phyloP scores from a whole-genome alignment of 257 asterid species.

The Nicotiana tabacum region DNA sequence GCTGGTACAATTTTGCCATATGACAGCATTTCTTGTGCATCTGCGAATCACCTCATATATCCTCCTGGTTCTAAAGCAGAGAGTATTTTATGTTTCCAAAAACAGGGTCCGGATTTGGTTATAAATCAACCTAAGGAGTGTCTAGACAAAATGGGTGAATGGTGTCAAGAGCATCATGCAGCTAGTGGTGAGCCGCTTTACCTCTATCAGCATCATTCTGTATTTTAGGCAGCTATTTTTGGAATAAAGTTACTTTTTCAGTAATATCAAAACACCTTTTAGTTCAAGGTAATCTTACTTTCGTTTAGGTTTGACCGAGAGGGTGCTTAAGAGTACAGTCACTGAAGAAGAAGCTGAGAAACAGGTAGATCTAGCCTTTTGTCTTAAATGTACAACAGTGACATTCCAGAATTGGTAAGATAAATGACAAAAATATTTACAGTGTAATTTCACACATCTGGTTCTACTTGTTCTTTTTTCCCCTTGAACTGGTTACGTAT shows the following conservation, averaged over 20 bases:
- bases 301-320: conserved; percentile 68
- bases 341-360: conserved; percentile 81
- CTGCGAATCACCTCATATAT: not conserved
- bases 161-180: conserved; percentile 91
- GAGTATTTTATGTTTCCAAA: not conserved
- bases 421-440: not conserved
- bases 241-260: not conserved
- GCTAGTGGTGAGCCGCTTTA: conserved; percentile 61
- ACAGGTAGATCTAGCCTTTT: conserved; percentile 45
- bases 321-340: conserved; percentile 66
- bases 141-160: conserved; percentile 80
- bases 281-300: not conserved
- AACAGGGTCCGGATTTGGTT: conserved; percentile 86
- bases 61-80: not conserved
- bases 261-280: not conserved
- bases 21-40: not conserved
- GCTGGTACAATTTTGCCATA: not conserved
- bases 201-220: not conserved
- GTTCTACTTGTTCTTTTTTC: not conserved
- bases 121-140: conserved; percentile 78
- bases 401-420: too few relatives aligned
- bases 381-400: not conserved
- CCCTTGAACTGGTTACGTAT: not conserved
- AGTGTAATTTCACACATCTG: not conserved
- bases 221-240: not conserved